Conservation (phyloP, 208 protist genomes). For the Acanthamoeba lenticulata region DNA sequence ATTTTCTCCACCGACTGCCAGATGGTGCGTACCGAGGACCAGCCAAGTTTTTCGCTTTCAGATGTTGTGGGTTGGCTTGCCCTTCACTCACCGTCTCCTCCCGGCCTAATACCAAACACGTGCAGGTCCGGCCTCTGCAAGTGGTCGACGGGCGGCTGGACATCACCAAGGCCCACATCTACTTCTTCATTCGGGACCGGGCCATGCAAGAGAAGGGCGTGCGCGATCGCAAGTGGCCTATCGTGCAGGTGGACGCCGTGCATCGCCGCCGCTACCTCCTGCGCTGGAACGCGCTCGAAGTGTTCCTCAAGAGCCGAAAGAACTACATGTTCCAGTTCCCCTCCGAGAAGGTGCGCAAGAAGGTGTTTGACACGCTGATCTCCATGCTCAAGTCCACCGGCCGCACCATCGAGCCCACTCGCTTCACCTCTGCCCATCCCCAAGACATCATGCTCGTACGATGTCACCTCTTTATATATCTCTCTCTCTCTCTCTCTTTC, state of each 20-base stretch:
- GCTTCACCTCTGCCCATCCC: constrained; percentile 80
- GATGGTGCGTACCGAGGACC: not conserved
- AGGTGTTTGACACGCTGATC: constrained; percentile 66
- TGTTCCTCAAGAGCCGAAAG: constrained; percentile 90
- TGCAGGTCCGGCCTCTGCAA: constrained; percentile 29
- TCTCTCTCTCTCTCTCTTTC: constrained; percentile 82
- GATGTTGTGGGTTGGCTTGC: too few relatives aligned
- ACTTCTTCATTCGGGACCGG: constrained; percentile 25
- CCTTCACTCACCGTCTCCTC: too few relatives aligned
- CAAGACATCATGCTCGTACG: constrained; percentile 93
- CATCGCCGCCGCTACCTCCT: constrained; percentile 83
- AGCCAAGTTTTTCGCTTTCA: too few relatives aligned
- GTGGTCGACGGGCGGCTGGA: constrained; percentile 30
- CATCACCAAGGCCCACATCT: constrained; percentile 45
- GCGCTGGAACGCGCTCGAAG: constrained; percentile 90
- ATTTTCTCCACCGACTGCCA: constrained; percentile 28
- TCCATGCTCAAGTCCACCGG: not conserved
- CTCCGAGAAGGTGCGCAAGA: constrained; percentile 44
- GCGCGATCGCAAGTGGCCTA: constrained; percentile 46
- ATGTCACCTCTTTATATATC: constrained; percentile 74
- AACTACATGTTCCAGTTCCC: constrained; percentile 92
- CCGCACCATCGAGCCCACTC: constrained; percentile 86
- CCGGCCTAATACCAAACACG: too few relatives aligned
- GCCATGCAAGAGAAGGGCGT: not conserved
- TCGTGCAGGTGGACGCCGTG: not conserved